Evolutionary conservation across 2,329 filamentous ascomycete genomes (phyloP), one percentile per base, ranked within the genome.

Genomic region (Phyllosticta capitalensis): DNA sequence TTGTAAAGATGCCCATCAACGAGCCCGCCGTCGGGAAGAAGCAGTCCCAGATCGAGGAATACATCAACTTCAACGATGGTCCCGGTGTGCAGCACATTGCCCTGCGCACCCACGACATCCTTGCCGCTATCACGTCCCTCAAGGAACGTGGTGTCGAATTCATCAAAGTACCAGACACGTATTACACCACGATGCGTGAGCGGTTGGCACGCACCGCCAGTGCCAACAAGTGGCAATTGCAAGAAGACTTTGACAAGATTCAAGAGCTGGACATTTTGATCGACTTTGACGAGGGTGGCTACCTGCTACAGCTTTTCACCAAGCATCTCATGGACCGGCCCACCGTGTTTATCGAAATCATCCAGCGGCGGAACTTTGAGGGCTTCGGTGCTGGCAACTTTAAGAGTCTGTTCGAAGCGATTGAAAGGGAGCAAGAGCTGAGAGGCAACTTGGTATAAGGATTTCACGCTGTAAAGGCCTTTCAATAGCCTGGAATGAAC

Each of bases 1-100:
- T 88, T 4, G 90, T 96, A 75, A 96, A 96, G 78, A 96, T 96
- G 91, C 92, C 92, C 68, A 95, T 97, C 82, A 96, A 96, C 79
- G 92, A 96, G 77, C 92, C 92, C 1, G 92, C 92, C 0, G 79
- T 83, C 1, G 92, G 92, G 61, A 94, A 94, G 78, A 92, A 90
- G 76, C 89, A 90, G 74, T 90, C 86, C 10, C 92, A 97, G 76
- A 96, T 97, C 66, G 92, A 96, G 74, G 92, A 96, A 60, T 79
- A 78, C 60, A 85, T 96, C 65, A 81, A 89, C 71, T 69, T 94
- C 79, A 95, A 96, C 78, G 84, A 87, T 55, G 92, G 92, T 0
- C 79, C 92, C 0, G 92, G 92, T 53, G 90, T 96, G 0, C 92
- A 96, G 78, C 92, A 96, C 76, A 94, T 96, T 65, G 92, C 92